Conservation (phyloP, 1,139 yeast species). For the Magnusiomyces suaveolens region DNA sequence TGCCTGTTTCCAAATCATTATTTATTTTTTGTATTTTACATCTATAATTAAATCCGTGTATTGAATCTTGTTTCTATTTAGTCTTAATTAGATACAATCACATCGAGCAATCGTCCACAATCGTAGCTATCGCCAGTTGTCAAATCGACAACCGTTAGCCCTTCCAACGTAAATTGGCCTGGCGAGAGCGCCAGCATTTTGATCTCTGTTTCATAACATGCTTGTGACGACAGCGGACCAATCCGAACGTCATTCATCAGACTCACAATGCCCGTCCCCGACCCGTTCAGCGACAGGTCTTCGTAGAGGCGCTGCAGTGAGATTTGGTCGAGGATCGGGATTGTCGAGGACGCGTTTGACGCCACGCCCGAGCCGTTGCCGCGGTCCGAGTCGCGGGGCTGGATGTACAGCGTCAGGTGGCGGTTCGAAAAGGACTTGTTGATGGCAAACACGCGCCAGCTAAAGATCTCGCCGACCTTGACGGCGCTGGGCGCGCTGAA, state of each 20-base stretch:
- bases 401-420: constrained; percentile 38
- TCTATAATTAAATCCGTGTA: no score
- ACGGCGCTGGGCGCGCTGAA: constrained; percentile 57
- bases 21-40: no score
- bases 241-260: constrained; percentile 56
- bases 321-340: constrained; percentile 33
- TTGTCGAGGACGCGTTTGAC: constrained; percentile 7
- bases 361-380: neutral
- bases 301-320: constrained; percentile 22
- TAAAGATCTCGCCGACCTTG: constrained; percentile 49
- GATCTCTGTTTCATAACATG: constrained; percentile 56
- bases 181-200: constrained; percentile 51
- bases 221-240: constrained; percentile 53
- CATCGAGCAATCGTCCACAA: constrained; percentile 62
- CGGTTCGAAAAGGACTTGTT: constrained; percentile 39
- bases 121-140: constrained; percentile 60
- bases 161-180: constrained; percentile 59
- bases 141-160: constrained; percentile 55
- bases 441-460: constrained; percentile 60
- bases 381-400: constrained; percentile 20
- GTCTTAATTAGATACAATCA: constrained; percentile 41
- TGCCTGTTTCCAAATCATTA: no score
- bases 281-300: constrained; percentile 3
- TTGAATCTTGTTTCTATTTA: neutral
- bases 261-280: constrained; percentile 38